Evolutionary conservation across 257 asterid species (phyloP).

Genomic region (Lantana camara): DNA sequence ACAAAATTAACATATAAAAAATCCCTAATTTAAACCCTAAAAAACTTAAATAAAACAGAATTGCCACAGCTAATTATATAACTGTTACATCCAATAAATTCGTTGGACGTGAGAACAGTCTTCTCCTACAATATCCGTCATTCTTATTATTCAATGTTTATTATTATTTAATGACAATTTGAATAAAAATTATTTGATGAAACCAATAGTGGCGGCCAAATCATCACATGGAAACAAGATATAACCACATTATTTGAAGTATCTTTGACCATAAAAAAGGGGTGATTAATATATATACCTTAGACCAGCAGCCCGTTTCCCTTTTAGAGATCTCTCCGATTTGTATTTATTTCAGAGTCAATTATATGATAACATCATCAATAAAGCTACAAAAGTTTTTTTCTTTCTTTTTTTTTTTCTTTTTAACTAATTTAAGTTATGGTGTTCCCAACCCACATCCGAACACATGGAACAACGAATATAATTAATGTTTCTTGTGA

Average conservation of each 20-base stretch:
- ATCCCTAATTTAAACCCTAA: too few relatives aligned
- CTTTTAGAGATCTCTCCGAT: conserved; percentile 36
- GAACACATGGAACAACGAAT: conserved; percentile 30
- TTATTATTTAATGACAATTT: neutral
- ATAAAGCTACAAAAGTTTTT: conserved; percentile 14
- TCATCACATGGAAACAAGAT: conserved; percentile 48
- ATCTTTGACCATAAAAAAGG: conserved; percentile 49
- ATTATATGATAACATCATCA: conserved; percentile 31
- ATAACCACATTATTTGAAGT: conserved; percentile 40
- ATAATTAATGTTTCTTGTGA: conserved; percentile 26
- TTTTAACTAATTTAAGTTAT: conserved; percentile 5
- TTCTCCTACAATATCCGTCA: too few relatives aligned
- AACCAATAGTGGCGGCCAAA: conserved; percentile 31
- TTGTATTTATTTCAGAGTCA: conserved; percentile 34
- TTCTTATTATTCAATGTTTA: too few relatives aligned
- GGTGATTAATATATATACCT: conserved; percentile 28
- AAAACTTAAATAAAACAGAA: too few relatives aligned
- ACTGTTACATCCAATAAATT: too few relatives aligned
- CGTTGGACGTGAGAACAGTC: too few relatives aligned
- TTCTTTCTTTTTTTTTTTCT: too few relatives aligned
- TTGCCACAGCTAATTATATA: too few relatives aligned
- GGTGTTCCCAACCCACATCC: conserved; percentile 20
- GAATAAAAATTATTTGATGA: neutral
- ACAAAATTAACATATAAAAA: too few relatives aligned
- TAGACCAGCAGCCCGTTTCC: conserved; percentile 32